Evolutionary conservation across 2,329 filamentous ascomycete species (phyloP), one percentile per base, ranked within the genome.

Genomic region (Orbilia quercus): DNA sequence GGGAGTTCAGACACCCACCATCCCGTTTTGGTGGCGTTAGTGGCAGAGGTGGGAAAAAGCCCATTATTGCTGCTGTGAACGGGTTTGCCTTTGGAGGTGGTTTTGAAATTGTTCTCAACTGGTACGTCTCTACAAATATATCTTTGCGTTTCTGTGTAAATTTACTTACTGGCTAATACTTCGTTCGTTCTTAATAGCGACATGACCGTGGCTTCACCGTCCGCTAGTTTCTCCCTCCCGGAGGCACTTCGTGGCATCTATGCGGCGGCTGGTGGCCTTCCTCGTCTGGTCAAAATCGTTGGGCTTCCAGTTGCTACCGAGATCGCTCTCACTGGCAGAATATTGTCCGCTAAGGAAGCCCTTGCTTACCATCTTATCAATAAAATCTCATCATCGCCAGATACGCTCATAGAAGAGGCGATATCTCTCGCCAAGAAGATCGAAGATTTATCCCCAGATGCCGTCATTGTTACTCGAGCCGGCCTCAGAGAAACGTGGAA

Each of bases 401-500:
- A 79, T 1, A 78, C 81, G 20, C 84, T 88, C 16, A 82, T 90
- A 2, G 81, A 81, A 7, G 85, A 84, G 77, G 89, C 90, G 28
- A 76, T 93, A 38, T 81, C 81, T 71, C 83, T 89, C 79, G 91
- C 90, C 12, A 80, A 79, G 42, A 81, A 83, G 78, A 85, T 93
- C 76, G 86, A 86, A 16, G 84, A 79, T 70, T 89, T 90, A 80
- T 91, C 88, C 76, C 91, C 91, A 1, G 91, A 95, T 80, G 84
- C 89, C 22, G 86, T 94, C 31, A 87, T 93, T 77, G 89, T 91
- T n/a, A 89, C 84, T 71, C 84, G 90, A 20, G 88, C 89, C 78
- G 91, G 90, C 0, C 78, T 95, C 55, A 86, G 89, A 80, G 80
- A 90, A 75, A 90, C 89, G 0, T 92, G 89, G 90, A 90, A 91